phyloP scores from a whole-genome alignment of 192 early-diverging fungal species.

The Backusella sp. region DNA sequence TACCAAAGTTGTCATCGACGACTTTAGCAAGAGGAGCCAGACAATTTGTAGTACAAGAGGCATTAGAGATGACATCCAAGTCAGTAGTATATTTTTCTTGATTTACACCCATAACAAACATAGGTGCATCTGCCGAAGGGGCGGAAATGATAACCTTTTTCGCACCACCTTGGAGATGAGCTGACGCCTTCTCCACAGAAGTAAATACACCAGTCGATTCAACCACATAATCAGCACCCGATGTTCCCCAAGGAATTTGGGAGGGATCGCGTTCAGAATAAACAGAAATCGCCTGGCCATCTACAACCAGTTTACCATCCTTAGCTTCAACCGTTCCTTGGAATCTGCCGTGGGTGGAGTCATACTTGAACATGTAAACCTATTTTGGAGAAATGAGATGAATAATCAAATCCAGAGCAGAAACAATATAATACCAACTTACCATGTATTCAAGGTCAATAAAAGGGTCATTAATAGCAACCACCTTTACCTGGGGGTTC shows the following conservation, averaged over 20 bases:
- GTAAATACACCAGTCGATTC: constrained; percentile 99
- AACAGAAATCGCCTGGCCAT: constrained; percentile 76
- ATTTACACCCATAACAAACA: constrained; percentile 98
- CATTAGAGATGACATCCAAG: constrained; percentile 90
- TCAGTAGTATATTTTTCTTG: constrained; percentile 80
- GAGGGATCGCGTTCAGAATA: constrained; percentile 73
- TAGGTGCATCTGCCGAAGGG: constrained; percentile 91
- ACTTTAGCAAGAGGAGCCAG: constrained; percentile 96
- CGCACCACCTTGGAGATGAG: constrained; percentile 87
- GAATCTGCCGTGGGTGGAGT: constrained; percentile 96
- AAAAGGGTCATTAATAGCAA: constrained; percentile 97
- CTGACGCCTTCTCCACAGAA: constrained; percentile 76
- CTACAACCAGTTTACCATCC: constrained; percentile 83
- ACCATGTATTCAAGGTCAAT: constrained; percentile 94
- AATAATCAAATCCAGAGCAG: background rate
- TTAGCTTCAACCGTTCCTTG: constrained; percentile 74
- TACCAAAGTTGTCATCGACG: constrained; percentile 92
- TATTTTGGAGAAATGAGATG: background rate
- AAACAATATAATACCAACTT: background rate
- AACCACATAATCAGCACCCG: constrained; percentile 88
- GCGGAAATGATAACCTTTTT: constrained; percentile 99
- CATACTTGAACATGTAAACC: constrained; percentile 93
- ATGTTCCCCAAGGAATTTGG: constrained; percentile 81
- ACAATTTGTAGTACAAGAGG: constrained; percentile 99
- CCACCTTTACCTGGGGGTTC: constrained; percentile 74